A percentile compares a stretch with the other conserved stretches of the same genome.
phyloP scores from a whole-genome alignment of 805 yeast species.

The Candida maltosa region DNA sequence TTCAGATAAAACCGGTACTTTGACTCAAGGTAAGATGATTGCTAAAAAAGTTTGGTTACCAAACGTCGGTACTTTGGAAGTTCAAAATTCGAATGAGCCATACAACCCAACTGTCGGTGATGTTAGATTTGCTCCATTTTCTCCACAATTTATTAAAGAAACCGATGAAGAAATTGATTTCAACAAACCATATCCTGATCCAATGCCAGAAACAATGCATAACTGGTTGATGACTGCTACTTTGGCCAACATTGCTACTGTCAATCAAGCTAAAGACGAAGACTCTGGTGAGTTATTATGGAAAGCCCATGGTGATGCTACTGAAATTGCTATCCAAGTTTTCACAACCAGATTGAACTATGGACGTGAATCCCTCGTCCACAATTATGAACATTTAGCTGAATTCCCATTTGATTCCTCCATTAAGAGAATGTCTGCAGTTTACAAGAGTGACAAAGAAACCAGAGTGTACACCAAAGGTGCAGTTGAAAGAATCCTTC shows the following conservation, averaged over 20 bases:
- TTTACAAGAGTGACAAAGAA: conserved; percentile 35
- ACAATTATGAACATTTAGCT: conserved; percentile 41
- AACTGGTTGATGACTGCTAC: conserved; percentile 32
- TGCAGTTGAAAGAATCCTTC: conserved; percentile 69
- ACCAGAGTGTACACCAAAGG: conserved; percentile 56
- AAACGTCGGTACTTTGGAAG: conserved; percentile 28
- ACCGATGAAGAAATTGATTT: conserved; percentile 38
- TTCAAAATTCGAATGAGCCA: conserved; percentile 30
- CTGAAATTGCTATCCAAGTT: conserved; percentile 85
- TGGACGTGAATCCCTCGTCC: conserved; percentile 43
- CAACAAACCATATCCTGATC: conserved; percentile 20
- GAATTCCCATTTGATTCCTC: conserved; percentile 78
- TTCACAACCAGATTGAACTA: conserved; percentile 58
- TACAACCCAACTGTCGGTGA: conserved; percentile 42
- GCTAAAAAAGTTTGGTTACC: conserved; percentile 36
- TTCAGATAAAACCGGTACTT: conserved; percentile 40
- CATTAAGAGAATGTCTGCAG: conserved; percentile 68
- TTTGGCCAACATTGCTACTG: conserved; percentile 40
- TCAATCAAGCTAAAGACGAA: conserved; percentile 25
- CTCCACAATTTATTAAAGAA: conserved; percentile 26
- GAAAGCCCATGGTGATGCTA: conserved; percentile 71
- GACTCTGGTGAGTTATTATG: conserved; percentile 28
- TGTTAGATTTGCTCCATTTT: conserved; percentile 23
- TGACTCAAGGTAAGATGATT: conserved; percentile 38
- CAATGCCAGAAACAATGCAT: conserved; percentile 15